Evolutionary conservation across 2,329 filamentous ascomycete genomes (phyloP).

Genomic region (Trichoderma lentiforme): DNA sequence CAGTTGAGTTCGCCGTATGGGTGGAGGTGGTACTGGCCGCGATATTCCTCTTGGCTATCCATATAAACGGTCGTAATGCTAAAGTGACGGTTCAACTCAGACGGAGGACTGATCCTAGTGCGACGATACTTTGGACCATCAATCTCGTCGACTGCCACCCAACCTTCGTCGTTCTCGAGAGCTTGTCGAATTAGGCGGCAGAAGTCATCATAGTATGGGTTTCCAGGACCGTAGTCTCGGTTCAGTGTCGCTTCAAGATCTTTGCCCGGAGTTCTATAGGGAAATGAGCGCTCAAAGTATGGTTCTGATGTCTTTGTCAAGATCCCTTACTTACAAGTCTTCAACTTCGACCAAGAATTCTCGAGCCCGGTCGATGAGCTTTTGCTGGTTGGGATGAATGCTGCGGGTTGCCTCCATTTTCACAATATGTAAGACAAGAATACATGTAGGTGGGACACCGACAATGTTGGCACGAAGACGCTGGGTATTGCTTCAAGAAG

Average conservation of each 20-base stretch:
- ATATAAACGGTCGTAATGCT: slow-evolving; percentile 58
- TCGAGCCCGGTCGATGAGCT: not conserved
- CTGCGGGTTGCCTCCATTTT: not conserved
- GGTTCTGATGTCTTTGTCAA: not conserved
- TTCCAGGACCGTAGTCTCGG: slow-evolving; percentile 42
- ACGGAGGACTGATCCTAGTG: slow-evolving; percentile 45
- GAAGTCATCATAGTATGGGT: slow-evolving; percentile 41
- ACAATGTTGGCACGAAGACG: not conserved
- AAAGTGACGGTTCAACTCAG: slow-evolving; percentile 46
- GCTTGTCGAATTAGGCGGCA: slow-evolving; percentile 37
- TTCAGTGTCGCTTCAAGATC: slow-evolving; percentile 44
- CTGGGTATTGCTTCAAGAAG: not conserved
- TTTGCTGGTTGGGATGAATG: not conserved
- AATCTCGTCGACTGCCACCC: slow-evolving; percentile 43
- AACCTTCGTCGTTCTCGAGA: slow-evolving; percentile 38
- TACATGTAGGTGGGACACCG: too few relatives aligned
- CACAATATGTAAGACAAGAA: not conserved
- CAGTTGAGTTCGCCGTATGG: slow-evolving; percentile 57
- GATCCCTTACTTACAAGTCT: not conserved
- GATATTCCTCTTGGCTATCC: slow-evolving; percentile 46
- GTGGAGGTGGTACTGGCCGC: slow-evolving; percentile 52
- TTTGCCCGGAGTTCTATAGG: slow-evolving; percentile 42
- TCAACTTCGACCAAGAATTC: not conserved
- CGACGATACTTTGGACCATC: slow-evolving; percentile 46
- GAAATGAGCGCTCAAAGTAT: not conserved